Evolutionary conservation across 257 asterid genomes (phyloP).

Genomic region (Apocynum venetum): DNA sequence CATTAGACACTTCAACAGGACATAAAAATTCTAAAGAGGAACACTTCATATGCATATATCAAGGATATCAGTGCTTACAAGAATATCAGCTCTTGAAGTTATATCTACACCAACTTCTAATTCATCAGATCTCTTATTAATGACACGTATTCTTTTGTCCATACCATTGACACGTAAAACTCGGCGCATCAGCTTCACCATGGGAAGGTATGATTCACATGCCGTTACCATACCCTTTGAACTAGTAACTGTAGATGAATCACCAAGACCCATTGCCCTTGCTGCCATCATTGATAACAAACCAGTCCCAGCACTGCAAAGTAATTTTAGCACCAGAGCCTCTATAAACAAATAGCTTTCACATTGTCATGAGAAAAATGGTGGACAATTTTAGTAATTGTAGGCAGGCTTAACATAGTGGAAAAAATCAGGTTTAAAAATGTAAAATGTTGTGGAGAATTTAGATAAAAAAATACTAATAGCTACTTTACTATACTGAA

Average conservation of each 20-base stretch:
- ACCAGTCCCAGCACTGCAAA: slow-evolving; percentile 91
- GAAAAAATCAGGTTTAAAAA: neutral
- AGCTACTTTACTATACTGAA: neutral
- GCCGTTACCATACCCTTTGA: slow-evolving; percentile 70
- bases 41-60: neutral
- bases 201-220: slow-evolving; percentile 95
- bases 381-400: no score
- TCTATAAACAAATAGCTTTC: slow-evolving; percentile 8
- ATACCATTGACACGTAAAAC: slow-evolving; percentile 64
- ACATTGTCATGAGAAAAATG: neutral
- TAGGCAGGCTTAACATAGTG: neutral
- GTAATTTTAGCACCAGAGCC: slow-evolving; percentile 9
- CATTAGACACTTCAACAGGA: neutral
- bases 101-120: slow-evolving; percentile 69
- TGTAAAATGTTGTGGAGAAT: neutral
- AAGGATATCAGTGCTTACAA: slow-evolving; percentile 44
- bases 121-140: slow-evolving; percentile 94
- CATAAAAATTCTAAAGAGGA: slow-evolving; percentile 1
- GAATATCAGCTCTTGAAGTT: slow-evolving; percentile 77
- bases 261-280: slow-evolving; percentile 57
- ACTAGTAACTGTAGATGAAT: slow-evolving; percentile 26
- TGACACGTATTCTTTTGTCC: slow-evolving; percentile 56
- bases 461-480: neutral
- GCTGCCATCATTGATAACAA: slow-evolving; percentile 92
- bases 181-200: slow-evolving; percentile 79